A percentile compares a stretch with the other conserved stretches of the same genome.
Evolutionary conservation across 1,284 basidiomycete species (phyloP).

Genomic region (Leccinum holopus): DNA sequence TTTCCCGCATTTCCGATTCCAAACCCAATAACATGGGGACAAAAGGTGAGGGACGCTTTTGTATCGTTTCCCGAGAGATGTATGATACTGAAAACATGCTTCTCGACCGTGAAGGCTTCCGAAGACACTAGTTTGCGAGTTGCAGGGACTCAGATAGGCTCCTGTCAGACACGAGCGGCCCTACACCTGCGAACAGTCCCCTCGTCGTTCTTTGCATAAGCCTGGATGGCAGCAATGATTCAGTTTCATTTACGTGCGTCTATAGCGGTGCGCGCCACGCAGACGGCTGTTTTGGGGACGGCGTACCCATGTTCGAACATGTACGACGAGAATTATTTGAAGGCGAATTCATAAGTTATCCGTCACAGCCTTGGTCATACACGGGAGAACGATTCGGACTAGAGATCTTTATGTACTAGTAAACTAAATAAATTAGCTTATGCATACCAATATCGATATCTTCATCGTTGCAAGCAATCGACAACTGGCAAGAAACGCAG

Average conservation of each 20-base stretch:
- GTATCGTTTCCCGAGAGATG: background rate
- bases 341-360: background rate
- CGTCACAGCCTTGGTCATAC: background rate
- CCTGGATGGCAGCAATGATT: background rate
- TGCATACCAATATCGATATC: background rate
- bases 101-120: conserved; percentile 1
- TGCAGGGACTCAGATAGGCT: background rate
- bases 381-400: background rate
- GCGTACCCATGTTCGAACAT: background rate
- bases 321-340: background rate
- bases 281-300: too few species aligned
- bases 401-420: background rate
- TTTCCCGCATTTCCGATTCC: conserved; percentile 11
- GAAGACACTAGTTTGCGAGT: background rate
- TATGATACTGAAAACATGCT: background rate
- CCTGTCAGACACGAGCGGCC: background rate
- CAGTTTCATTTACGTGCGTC: background rate
- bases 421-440: background rate
- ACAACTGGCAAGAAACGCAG: background rate
- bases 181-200: background rate
- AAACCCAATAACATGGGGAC: background rate
- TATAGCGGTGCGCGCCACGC: too few species aligned
- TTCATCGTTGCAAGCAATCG: background rate
- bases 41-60: conserved; percentile 5
- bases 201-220: background rate